These are phyloP conservation scores for Arachis monticola DNA, from an alignment of 331 rosid genomes.

Conservation along the genomic window DNA sequence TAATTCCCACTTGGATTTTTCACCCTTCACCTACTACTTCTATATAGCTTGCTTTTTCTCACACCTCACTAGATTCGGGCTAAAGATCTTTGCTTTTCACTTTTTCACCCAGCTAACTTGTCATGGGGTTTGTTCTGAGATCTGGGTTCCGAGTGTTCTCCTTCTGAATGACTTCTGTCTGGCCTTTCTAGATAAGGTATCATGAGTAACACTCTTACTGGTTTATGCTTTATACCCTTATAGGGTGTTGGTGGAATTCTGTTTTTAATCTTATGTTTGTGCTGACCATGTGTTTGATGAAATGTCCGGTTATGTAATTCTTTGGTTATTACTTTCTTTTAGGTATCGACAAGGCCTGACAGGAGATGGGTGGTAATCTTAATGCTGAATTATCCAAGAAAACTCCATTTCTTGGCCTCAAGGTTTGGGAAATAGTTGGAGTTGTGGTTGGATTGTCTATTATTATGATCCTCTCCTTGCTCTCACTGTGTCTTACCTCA, in stretches of 20 bases:
- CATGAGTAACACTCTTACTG: background rate
- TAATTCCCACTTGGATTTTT: background rate
- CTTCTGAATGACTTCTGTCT: constrained; percentile 29
- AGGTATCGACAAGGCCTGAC: constrained; percentile 41
- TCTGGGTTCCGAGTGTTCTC: constrained; percentile 59
- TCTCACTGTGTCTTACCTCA: constrained; percentile 76
- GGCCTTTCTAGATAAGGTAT: constrained; percentile 26
- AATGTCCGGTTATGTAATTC: constrained; percentile 22
- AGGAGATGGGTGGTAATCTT: constrained; percentile 65
- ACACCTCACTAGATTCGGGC: constrained; percentile 28
- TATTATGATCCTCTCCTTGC: constrained; percentile 63
- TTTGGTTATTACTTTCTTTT: constrained; percentile 33
- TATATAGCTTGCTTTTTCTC: constrained; percentile 37
- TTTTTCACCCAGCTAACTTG: constrained; percentile 33
- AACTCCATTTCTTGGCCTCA: constrained; percentile 62
- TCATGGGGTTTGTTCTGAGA: constrained; percentile 57
- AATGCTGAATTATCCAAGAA: constrained; percentile 70
- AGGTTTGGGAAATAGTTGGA: constrained; percentile 88
- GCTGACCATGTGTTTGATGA: constrained; percentile 20
- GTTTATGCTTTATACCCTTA: no score
- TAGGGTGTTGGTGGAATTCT: no score
- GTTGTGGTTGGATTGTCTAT: constrained; percentile 74
- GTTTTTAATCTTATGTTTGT: background rate
- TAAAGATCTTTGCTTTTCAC: constrained; percentile 42
- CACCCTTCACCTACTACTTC: constrained; percentile 12